These are phyloP conservation scores for Trametes pubescens DNA, from an alignment of 1,284 basidiomycete genomes.

Conservation along the genomic window DNA sequence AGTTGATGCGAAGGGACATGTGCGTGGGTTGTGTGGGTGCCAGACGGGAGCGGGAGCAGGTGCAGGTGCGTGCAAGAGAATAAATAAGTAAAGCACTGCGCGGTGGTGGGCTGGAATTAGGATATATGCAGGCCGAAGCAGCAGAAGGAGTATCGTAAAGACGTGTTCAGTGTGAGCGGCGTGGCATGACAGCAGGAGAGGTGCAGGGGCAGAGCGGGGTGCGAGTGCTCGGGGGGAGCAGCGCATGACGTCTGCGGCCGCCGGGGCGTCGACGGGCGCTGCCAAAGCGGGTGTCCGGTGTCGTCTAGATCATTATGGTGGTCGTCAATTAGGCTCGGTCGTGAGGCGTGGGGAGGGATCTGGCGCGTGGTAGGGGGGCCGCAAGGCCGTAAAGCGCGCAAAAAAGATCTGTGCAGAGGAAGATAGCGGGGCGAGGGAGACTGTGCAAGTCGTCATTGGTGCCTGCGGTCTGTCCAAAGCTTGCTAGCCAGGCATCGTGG, in stretches of 20 bases:
- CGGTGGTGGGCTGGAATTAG: slow-evolving; percentile 24
- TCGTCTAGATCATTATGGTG: slow-evolving; percentile 27
- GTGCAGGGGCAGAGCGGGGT: neutral
- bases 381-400: slow-evolving; percentile 1
- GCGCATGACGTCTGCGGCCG: slow-evolving; percentile 17
- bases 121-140: slow-evolving; percentile 33
- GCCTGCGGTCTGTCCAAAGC: slow-evolving; percentile 20
- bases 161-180: neutral
- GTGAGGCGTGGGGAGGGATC: slow-evolving; percentile 27
- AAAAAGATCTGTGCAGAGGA: slow-evolving; percentile 25
- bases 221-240: neutral
- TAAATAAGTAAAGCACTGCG: slow-evolving; percentile 32
- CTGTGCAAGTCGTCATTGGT: slow-evolving; percentile 11
- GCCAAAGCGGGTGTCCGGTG: slow-evolving; percentile 12
- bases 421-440: slow-evolving; percentile 6
- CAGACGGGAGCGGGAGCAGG: neutral
- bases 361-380: slow-evolving; percentile 14
- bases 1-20: slow-evolving; percentile 2
- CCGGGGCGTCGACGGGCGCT: slow-evolving; percentile 9
- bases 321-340: slow-evolving; percentile 28
- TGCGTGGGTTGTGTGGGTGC: neutral
- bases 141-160: slow-evolving; percentile 20
- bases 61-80: slow-evolving; percentile 6
- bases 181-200: neutral
- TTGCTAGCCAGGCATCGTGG: slow-evolving; percentile 5